These are phyloP conservation scores for Fusarium annulatum DNA, from an alignment of 2,329 filamentous ascomycete genomes.

Conservation along the genomic window DNA sequence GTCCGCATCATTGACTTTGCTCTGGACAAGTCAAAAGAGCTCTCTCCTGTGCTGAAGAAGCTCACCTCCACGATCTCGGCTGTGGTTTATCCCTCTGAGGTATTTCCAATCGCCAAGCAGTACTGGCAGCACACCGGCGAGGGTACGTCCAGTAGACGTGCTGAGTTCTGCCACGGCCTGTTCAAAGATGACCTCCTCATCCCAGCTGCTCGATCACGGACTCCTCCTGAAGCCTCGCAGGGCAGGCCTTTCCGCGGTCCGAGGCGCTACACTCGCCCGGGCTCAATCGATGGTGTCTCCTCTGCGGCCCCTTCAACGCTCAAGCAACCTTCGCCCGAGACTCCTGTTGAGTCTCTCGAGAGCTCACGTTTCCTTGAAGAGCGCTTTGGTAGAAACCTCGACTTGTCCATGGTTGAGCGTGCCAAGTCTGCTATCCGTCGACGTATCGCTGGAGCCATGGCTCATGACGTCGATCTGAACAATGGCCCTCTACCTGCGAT, in stretches of 20 bases:
- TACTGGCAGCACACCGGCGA: conserved; percentile 98
- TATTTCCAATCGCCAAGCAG: conserved; percentile 82
- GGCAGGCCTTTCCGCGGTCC: conserved; percentile 73
- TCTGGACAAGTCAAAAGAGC: conserved; percentile 65
- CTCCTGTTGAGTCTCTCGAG: conserved; percentile 65
- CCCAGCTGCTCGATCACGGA: conserved; percentile 43
- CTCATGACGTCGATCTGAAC: conserved; percentile 70
- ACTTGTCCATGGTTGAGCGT: conserved; percentile 79
- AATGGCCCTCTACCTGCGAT: conserved; percentile 39
- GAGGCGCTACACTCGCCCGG: conserved; percentile 77
- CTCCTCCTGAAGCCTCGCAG: conserved; percentile 39
- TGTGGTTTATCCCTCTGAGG: conserved; percentile 75
- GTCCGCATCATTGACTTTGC: conserved; percentile 71
- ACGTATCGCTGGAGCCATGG: conserved; percentile 88
- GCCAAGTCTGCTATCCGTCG: conserved; percentile 88
- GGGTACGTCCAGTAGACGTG: conserved; percentile 88
- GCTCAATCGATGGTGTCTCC: conserved; percentile 50
- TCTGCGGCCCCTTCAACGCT: conserved; percentile 15
- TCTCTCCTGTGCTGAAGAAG: conserved; percentile 62
- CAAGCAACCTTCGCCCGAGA: conserved; percentile 33
- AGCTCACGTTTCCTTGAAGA: conserved; percentile 89
- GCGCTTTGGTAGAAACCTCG: conserved; percentile 91
- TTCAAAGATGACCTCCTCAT: conserved; percentile 74
- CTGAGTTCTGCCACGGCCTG: conserved; percentile 86
- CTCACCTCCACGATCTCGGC: conserved; percentile 72